Conservation (phyloP, 163 green algal species). For the Chlamydomonas reinhardtii region DNA sequence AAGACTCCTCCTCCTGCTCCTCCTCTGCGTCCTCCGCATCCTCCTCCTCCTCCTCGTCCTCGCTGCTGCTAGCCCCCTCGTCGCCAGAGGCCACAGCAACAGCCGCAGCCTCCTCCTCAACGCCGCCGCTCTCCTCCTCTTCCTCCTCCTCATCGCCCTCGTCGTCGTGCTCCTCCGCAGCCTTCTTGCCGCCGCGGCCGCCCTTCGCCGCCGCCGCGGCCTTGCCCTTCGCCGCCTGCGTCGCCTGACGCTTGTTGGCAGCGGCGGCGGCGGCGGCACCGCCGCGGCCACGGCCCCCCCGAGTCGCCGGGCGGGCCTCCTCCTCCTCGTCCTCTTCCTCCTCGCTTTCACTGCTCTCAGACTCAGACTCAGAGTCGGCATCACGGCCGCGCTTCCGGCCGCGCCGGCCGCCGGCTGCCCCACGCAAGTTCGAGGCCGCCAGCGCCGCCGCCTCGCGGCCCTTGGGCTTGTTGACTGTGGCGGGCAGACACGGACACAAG, state of each 20-base stretch:
- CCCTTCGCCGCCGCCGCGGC: no score
- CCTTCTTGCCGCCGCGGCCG: no score
- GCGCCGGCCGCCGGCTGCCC: no score
- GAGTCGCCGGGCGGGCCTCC: neutral
- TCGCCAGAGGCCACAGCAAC: neutral
- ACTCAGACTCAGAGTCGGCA: neutral
- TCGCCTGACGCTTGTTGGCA: no score
- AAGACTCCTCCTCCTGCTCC: constrained; percentile 1
- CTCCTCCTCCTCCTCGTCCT: constrained; percentile 4
- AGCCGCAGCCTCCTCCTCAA: neutral
- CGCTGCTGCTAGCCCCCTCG: neutral
- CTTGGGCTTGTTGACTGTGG: neutral
- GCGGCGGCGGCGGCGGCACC: no score
- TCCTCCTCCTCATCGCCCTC: neutral
- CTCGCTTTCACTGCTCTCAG: neutral
- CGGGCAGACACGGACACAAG: no score
- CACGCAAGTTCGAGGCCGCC: neutral
- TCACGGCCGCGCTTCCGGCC: neutral
- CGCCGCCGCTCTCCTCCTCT: neutral
- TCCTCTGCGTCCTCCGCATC: constrained; percentile 2
- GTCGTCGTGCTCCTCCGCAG: neutral
- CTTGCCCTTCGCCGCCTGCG: no score
- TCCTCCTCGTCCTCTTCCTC: neutral
- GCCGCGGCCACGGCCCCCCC: no score
- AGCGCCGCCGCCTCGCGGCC: neutral